Percentiles rank a stretch among this genome's conserved stretches.
These are phyloP conservation scores for Pseudocohnilembus persalinus DNA, from an alignment of 169 alveolate species.

Conservation along the genomic window DNA sequence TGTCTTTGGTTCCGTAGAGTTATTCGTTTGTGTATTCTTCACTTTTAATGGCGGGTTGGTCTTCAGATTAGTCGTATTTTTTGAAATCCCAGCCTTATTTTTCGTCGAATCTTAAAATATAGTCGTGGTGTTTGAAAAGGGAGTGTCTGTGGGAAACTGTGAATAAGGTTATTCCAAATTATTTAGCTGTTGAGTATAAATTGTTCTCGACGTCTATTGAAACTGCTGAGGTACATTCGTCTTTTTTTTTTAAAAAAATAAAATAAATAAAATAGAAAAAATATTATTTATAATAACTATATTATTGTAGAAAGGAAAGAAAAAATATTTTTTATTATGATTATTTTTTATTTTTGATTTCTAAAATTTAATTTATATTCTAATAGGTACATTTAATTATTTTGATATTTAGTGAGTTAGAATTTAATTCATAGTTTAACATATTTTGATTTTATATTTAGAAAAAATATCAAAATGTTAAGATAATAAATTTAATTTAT, in stretches of 20 bases:
- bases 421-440: too few species aligned
- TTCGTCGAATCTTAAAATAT: slow-evolving; percentile 74
- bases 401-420: too few species aligned
- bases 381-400: too few species aligned
- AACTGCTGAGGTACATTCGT: slow-evolving; percentile 89
- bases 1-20: neutral
- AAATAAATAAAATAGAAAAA: neutral
- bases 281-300: neutral
- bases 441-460: too few species aligned
- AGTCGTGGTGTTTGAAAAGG: slow-evolving; percentile 80
- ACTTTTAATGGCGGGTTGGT: neutral
- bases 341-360: too few species aligned
- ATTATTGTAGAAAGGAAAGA: too few species aligned
- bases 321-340: too few species aligned
- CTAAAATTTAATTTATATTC: too few species aligned
- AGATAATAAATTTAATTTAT: too few species aligned
- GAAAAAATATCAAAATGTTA: neutral
- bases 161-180: slow-evolving; percentile 75
- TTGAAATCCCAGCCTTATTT: slow-evolving; percentile 34
- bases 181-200: slow-evolving; percentile 65
- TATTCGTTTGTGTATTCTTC: neutral
- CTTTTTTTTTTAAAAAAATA: neutral
- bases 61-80: neutral
- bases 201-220: slow-evolving; percentile 80
- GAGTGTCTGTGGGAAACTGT: slow-evolving; percentile 85